phyloP scores from a whole-genome alignment of 345 rosid genomes.

The Eucalyptus sideroxylon region DNA sequence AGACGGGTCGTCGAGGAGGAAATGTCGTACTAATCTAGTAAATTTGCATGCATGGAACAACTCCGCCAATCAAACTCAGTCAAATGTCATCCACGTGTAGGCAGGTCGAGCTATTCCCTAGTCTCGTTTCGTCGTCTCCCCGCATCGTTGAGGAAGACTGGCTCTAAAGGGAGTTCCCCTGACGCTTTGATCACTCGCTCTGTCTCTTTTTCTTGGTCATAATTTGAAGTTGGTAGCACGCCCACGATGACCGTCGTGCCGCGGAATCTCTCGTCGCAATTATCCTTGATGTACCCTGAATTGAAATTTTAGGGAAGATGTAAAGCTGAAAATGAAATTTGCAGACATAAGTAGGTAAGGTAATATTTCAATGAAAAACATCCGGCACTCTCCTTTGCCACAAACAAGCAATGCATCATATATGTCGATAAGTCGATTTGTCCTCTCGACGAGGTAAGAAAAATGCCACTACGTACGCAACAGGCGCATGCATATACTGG shows the following conservation, averaged over 20 bases:
- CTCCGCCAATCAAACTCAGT: neutral
- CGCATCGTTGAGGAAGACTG: neutral
- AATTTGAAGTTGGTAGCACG: neutral
- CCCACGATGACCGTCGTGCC: neutral
- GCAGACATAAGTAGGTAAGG: neutral
- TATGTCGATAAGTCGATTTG: neutral
- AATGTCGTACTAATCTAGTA: neutral
- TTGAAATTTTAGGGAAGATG: neutral
- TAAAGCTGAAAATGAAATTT: neutral
- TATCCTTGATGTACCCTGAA: neutral
- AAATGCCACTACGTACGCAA: no score
- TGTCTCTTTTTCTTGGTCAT: neutral
- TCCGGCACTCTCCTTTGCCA: neutral
- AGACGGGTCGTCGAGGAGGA: neutral
- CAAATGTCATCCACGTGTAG: neutral
- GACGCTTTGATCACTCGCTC: neutral
- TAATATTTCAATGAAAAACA: neutral
- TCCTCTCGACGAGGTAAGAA: neutral
- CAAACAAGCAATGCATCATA: neutral
- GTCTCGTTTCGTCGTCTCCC: neutral
- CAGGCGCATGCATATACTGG: neutral
- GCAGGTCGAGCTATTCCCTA: neutral
- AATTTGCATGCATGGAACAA: neutral
- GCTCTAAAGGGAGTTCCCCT: neutral
- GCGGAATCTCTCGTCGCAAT: neutral